These are phyloP conservation scores for Fusarium incarnatum DNA, from an alignment of 2,329 filamentous ascomycete species.

Conservation along the genomic window DNA sequence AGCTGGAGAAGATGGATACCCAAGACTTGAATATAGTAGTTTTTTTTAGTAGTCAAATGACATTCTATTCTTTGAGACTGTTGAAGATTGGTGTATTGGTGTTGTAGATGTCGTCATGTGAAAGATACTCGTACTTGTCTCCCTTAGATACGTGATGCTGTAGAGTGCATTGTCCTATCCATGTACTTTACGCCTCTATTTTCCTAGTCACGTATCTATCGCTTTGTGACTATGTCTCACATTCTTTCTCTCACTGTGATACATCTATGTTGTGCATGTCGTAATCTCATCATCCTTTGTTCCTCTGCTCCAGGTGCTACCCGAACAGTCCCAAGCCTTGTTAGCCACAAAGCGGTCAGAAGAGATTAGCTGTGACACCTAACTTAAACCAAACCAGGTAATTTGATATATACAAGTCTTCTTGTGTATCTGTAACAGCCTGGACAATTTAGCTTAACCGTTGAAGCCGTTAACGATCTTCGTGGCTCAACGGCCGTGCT, in stretches of 20 bases:
- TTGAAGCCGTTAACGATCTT: not conserved
- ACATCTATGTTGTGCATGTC: not conserved
- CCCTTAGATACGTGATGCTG: rapidly evolving
- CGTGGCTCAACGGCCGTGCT: not conserved
- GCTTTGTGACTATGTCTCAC: not conserved
- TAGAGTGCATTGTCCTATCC: not conserved
- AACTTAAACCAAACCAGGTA: not conserved
- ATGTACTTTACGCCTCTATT: not conserved
- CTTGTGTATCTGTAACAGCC: not conserved
- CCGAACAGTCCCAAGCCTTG: not conserved
- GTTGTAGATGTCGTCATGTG: not conserved
- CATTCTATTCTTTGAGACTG: conserved; percentile 1
- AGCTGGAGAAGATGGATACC: conserved; percentile 32
- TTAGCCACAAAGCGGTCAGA: not conserved
- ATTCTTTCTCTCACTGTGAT: not conserved
- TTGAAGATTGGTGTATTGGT: not conserved
- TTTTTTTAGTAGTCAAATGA: conserved; percentile 12
- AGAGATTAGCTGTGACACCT: not conserved
- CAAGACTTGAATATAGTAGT: conserved; percentile 17
- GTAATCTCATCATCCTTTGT: not conserved
- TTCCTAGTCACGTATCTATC: not conserved
- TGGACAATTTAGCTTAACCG: not conserved
- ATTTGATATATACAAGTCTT: not conserved
- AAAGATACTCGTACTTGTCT: not conserved
- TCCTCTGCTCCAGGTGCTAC: not conserved